Base-by-base conservation (phyloP, 2,329 filamentous ascomycete genomes). In the Aspergillus latus region DNA sequence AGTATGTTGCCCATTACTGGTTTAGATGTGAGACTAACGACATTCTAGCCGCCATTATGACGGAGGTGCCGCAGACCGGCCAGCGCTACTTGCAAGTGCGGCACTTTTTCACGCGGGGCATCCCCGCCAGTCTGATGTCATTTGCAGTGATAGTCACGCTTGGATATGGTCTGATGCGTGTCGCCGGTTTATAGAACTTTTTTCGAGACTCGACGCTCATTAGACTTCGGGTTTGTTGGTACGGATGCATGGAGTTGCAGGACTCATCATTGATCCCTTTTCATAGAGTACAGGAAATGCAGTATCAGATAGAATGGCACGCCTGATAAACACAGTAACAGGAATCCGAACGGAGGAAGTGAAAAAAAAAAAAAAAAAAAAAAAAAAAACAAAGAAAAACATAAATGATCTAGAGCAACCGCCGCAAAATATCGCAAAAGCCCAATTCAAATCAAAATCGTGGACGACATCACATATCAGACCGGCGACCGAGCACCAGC, bases 41-140 rank as follows among this genome's bases (percentile, higher is more conserved):
- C 32, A 21, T 48, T 56, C 30, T 62, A 95, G 91, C 94, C 68
- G 94, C 94, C 3, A 97, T 99, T 68, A 97, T 99, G 94, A 97
- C 97, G 82, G 94, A 99, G 76, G 93, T 99, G 67, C 84, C 90
- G 0, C 83, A 88, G 61, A 95, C 92, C 0, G 94, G 94, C 7
- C 90, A 96, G 71, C 83, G 94, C 54, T 99, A 99, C 70, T 82
- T 99, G 52, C 82, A 88, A 58, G 95, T 99, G 51, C 89, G 89
- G 70, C 94, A 99, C 72, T 99, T 99, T 74, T 88, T 99, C 68
- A 95, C 89, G 50, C 82, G 92, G n/a, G 94, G 94, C 68, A 85
- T 99, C 37, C 93, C 94, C 0, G 87, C 89, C 69, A 95, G 89
- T 73, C 71, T 97, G 36, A 80, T 97, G 53, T 87, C 92, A 0